Evolutionary conservation across 345 rosid genomes (phyloP).

Genomic region (Linum tenue): DNA sequence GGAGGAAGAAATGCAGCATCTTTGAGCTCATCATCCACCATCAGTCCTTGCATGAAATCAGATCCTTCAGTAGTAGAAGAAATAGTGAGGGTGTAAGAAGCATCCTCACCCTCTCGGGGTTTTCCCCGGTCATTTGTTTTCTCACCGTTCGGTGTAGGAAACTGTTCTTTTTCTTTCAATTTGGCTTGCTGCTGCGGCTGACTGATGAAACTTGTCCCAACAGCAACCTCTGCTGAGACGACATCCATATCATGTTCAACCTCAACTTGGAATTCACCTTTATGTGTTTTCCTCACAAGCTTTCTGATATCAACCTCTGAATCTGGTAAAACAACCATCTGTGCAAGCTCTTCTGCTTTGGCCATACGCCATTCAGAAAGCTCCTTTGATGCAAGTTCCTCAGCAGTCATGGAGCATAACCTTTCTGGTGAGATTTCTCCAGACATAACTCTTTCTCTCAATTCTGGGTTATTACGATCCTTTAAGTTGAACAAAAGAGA

Average conservation of each 20-base stretch:
- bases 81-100: slow-evolving; percentile 36
- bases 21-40: slow-evolving; percentile 75
- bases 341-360: slow-evolving; percentile 87
- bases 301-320: slow-evolving; percentile 62
- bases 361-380: slow-evolving; percentile 91
- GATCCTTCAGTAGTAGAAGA: slow-evolving; percentile 44
- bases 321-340: slow-evolving; percentile 83
- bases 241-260: slow-evolving; percentile 42
- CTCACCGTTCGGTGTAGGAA: slow-evolving; percentile 15
- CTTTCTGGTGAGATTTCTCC: slow-evolving; percentile 61
- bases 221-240: slow-evolving; percentile 51
- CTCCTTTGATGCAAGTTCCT: slow-evolving; percentile 96
- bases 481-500: slow-evolving; percentile 83
- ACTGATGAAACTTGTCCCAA: slow-evolving; percentile 30
- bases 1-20: slow-evolving; percentile 79
- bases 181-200: slow-evolving; percentile 21
- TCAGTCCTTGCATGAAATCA: slow-evolving; percentile 48
- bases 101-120: slow-evolving; percentile 19
- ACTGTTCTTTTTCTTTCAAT: slow-evolving; percentile 20
- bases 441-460: slow-evolving; percentile 63
- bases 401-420: slow-evolving; percentile 81
- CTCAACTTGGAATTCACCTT: slow-evolving; percentile 91
- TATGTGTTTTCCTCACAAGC: slow-evolving; percentile 83
- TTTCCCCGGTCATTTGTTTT: slow-evolving; percentile 26
- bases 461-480: slow-evolving; percentile 81